phyloP scores from a whole-genome alignment of 257 asterid species.

The Fraxinus pennsylvanica region DNA sequence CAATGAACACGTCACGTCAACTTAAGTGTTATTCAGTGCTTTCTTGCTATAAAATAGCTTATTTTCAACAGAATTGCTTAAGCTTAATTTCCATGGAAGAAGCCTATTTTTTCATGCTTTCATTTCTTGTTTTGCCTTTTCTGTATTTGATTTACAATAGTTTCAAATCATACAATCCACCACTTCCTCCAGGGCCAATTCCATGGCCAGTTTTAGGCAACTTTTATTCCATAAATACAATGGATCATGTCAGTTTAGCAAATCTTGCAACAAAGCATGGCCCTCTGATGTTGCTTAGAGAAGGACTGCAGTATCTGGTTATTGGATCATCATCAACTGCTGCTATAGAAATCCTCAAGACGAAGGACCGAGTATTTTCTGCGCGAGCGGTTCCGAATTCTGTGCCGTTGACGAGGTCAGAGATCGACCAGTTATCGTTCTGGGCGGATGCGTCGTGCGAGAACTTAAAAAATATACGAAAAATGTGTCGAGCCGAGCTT shows the following conservation, averaged over 20 bases:
- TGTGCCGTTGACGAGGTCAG: conserved; percentile 3
- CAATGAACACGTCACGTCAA: neutral
- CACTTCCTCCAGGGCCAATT: conserved; percentile 60
- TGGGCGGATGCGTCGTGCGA: conserved; percentile 35
- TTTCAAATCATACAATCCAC: conserved; percentile 14
- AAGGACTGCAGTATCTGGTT: conserved; percentile 34
- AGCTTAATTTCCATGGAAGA: neutral
- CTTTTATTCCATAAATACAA: conserved; percentile 27
- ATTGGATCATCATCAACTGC: conserved; percentile 51
- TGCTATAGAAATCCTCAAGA: conserved; percentile 42
- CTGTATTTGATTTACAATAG: conserved; percentile 22
- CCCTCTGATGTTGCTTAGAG: conserved; percentile 39
- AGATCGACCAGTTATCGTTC: conserved; percentile 34
- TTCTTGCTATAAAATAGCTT: conserved; percentile 4
- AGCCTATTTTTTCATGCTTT: neutral
- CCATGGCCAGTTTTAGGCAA: conserved; percentile 55
- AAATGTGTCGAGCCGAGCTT: conserved; percentile 39
- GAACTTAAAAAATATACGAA: conserved; percentile 32
- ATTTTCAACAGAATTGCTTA: neutral
- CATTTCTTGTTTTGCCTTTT: conserved; percentile 5
- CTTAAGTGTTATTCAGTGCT: neutral
- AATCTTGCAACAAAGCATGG: conserved; percentile 41
- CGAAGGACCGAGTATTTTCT: conserved; percentile 33
- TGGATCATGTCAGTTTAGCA: conserved; percentile 32
- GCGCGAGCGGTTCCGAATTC: conserved; percentile 36